phyloP scores from a whole-genome alignment of 768 basidiomycete species.

The Suillus sp. region DNA sequence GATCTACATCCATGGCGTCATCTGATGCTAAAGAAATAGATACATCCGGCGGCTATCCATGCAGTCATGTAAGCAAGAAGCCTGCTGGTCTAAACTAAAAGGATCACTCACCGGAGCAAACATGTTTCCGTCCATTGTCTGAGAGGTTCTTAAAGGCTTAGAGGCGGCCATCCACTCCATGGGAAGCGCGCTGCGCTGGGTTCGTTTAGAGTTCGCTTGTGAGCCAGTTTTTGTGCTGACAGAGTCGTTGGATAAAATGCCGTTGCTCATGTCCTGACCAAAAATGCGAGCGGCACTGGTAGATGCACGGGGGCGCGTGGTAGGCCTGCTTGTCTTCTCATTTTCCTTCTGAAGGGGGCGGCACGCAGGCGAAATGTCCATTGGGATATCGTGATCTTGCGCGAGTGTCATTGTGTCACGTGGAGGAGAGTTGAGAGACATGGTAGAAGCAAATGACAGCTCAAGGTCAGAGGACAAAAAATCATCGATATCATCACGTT shows the following conservation, averaged over 20 bases:
- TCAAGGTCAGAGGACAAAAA: slow-evolving; percentile 79
- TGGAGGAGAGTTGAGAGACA: slow-evolving; percentile 77
- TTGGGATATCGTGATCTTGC: slow-evolving; percentile 59
- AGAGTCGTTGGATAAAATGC: slow-evolving; percentile 33
- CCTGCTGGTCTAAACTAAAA: slow-evolving; percentile 12
- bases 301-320: slow-evolving; percentile 61
- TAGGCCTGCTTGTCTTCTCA: slow-evolving; percentile 32
- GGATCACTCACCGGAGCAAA: slow-evolving; percentile 30
- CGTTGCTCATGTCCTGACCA: slow-evolving; percentile 74
- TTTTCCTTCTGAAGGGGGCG: slow-evolving; percentile 29
- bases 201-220: slow-evolving; percentile 50
- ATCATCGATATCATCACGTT: slow-evolving; percentile 59
- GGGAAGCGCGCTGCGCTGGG: slow-evolving; percentile 65
- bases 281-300: slow-evolving; percentile 70
- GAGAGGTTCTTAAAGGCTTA: slow-evolving; percentile 25
- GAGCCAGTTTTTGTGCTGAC: slow-evolving; percentile 34
- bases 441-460: slow-evolving; percentile 78
- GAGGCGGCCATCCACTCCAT: slow-evolving; percentile 54
- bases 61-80: slow-evolving; percentile 22
- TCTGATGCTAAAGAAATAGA: slow-evolving; percentile 49
- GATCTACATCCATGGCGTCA: slow-evolving; percentile 83
- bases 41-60: slow-evolving; percentile 35
- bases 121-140: slow-evolving; percentile 28
- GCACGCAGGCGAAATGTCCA: slow-evolving; percentile 82
- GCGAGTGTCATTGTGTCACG: slow-evolving; percentile 47